phyloP scores from a whole-genome alignment of 352 stramenopile genomes.

The Plasmopara viticola region DNA sequence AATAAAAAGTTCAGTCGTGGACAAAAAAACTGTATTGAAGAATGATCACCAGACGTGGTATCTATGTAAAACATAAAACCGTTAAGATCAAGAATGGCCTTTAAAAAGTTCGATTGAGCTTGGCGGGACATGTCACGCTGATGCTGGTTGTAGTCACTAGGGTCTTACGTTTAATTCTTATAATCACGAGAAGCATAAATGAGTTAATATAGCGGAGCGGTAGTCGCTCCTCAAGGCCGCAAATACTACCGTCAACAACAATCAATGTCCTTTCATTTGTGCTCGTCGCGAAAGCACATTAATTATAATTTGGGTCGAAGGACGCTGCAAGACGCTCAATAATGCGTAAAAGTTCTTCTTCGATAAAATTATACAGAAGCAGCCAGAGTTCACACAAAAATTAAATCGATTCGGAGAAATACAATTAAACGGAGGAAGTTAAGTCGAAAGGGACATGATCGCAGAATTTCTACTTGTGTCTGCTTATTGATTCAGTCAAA shows the following conservation, averaged over 20 bases:
- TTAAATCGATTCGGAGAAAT: not conserved
- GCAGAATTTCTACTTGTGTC: not conserved
- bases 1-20: not conserved
- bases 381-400: not conserved
- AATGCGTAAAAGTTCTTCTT: not conserved
- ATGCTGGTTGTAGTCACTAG: not conserved
- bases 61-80: constrained; percentile 10
- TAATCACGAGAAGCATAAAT: not conserved
- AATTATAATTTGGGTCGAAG: not conserved
- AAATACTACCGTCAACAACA: constrained; percentile 2
- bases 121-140: not conserved
- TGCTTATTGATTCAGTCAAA: not conserved
- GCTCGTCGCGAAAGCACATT: constrained; percentile 4
- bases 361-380: not conserved
- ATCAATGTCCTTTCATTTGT: constrained; percentile 1
- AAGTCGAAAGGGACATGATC: not conserved
- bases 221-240: not conserved
- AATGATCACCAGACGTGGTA: not conserved
- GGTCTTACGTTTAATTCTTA: not conserved
- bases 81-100: not conserved
- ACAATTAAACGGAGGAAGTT: not conserved
- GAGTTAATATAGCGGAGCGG: not conserved
- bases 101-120: constrained; percentile 1
- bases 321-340: not conserved
- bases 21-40: not conserved